A percentile compares a stretch with the other conserved stretches of the same genome.
Conservation (phyloP, 495 filamentous ascomycete species). For the Lophiostoma macrostomum region DNA sequence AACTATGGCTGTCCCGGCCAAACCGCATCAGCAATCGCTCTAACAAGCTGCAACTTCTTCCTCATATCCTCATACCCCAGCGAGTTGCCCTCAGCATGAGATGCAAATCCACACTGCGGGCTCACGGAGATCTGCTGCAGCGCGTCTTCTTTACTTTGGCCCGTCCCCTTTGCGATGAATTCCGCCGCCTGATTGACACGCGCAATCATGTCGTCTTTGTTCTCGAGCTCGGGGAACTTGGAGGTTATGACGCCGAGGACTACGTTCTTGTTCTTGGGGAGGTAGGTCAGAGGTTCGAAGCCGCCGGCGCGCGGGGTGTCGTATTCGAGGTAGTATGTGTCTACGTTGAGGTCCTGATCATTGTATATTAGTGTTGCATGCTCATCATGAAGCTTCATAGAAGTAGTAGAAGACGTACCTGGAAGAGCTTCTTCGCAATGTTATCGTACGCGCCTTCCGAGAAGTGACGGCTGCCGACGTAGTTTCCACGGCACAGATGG, state of each 20-base stretch:
- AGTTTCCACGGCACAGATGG: constrained; percentile 64
- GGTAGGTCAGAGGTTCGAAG: constrained; percentile 60
- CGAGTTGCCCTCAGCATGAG: constrained; percentile 61
- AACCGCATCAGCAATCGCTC: constrained; percentile 50
- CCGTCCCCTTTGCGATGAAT: constrained; percentile 52
- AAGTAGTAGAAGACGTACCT: constrained; percentile 9
- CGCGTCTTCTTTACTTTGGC: constrained; percentile 44
- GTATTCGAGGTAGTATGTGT: constrained; percentile 68
- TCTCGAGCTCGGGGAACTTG: constrained; percentile 60
- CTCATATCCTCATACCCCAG: constrained; percentile 59
- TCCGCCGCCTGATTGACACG: constrained; percentile 58
- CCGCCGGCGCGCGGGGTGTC: constrained; percentile 64
- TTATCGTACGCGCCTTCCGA: constrained; percentile 66
- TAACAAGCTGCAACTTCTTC: constrained; percentile 51
- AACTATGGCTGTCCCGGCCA: constrained; percentile 45
- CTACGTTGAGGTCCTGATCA: constrained; percentile 55
- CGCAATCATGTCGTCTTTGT: constrained; percentile 58
- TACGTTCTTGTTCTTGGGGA: constrained; percentile 63
- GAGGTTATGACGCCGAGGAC: constrained; percentile 65
- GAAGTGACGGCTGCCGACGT: constrained; percentile 54
- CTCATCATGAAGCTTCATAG: too few species aligned
- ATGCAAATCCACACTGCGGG: constrained; percentile 68
- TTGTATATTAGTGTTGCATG: neutral
- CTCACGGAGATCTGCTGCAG: constrained; percentile 61
- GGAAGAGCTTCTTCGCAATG: constrained; percentile 63